A percentile compares a stretch with the other conserved stretches of the same genome.
These are phyloP conservation scores for Lecanoromycetidae sp. DNA, from an alignment of 2,329 filamentous ascomycete species.

Conservation along the genomic window DNA sequence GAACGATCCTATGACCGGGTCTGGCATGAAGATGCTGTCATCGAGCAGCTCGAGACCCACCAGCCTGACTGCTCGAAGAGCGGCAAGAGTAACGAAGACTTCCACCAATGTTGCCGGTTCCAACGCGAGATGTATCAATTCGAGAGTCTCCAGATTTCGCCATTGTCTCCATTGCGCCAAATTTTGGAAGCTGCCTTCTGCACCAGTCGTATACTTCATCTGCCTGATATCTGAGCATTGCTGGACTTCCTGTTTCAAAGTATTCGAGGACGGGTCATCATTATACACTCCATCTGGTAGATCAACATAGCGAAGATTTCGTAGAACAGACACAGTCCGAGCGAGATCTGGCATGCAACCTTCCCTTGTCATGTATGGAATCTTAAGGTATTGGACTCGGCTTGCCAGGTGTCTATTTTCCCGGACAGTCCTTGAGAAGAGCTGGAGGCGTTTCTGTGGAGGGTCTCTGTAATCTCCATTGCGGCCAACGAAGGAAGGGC, in stretches of 20 bases:
- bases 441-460: slow-evolving; percentile 59
- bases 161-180: slow-evolving; percentile 45
- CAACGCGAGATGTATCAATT: slow-evolving; percentile 28
- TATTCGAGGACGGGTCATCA: slow-evolving; percentile 63
- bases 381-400: slow-evolving; percentile 67
- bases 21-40: slow-evolving; percentile 61
- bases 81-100: slow-evolving; percentile 54
- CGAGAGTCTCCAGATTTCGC: slow-evolving; percentile 31
- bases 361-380: slow-evolving; percentile 90
- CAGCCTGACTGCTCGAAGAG: slow-evolving; percentile 63
- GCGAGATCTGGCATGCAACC: slow-evolving; percentile 74
- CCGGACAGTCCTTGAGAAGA: slow-evolving; percentile 71
- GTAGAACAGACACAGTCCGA: slow-evolving; percentile 70
- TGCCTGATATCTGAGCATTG: slow-evolving; percentile 74
- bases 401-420: slow-evolving; percentile 60
- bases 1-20: slow-evolving; percentile 50
- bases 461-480: slow-evolving; percentile 73
- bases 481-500: slow-evolving; percentile 58
- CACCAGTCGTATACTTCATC: slow-evolving; percentile 71
- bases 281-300: slow-evolving; percentile 77
- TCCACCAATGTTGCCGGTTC: slow-evolving; percentile 45
- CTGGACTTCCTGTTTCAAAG: slow-evolving; percentile 73
- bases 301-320: slow-evolving; percentile 79
- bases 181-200: slow-evolving; percentile 63
- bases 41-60: slow-evolving; percentile 57